Evolutionary conservation across 2,329 filamentous ascomycete species (phyloP).

Genomic region (Parastagonospora avenae): DNA sequence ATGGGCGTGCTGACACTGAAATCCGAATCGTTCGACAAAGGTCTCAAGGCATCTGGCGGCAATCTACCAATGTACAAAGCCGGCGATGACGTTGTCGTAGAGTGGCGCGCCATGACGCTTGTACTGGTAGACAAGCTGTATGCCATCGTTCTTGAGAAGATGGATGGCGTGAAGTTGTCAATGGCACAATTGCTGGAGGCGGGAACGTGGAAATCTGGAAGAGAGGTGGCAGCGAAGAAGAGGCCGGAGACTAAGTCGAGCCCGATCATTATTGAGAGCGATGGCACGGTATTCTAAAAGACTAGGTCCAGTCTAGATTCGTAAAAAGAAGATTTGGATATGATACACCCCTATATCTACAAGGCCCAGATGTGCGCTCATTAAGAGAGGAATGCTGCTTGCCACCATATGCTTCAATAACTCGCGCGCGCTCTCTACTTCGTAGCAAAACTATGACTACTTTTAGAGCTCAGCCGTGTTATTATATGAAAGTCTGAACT

Average conservation of each 20-base stretch:
- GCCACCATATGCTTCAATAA: too few species aligned
- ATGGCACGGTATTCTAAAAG: conserved; percentile 34
- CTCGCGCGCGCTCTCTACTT: too few species aligned
- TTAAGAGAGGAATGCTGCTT: too few species aligned
- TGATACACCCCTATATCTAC: too few species aligned
- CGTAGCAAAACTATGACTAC: too few species aligned
- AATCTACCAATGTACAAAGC: conserved; percentile 72
- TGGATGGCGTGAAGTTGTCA: conserved; percentile 70
- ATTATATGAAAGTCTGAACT: too few species aligned
- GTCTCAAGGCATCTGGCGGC: conserved; percentile 69
- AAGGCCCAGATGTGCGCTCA: too few species aligned
- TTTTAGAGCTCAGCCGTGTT: too few species aligned
- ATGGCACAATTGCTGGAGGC: conserved; percentile 90
- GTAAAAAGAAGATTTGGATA: too few species aligned
- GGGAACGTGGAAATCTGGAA: conserved; percentile 80
- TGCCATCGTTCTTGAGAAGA: conserved; percentile 69
- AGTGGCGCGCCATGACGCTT: conserved; percentile 75
- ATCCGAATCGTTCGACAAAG: conserved; percentile 66
- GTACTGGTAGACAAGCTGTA: conserved; percentile 74
- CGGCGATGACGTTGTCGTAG: conserved; percentile 76
- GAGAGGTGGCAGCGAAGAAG: conserved; percentile 29
- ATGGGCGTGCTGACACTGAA: conserved; percentile 79
- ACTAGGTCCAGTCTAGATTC: too few species aligned
- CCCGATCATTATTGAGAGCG: conserved; percentile 37
- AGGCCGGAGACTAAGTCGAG: conserved; percentile 33